phyloP scores from a whole-genome alignment of 768 basidiomycete species.

The Rhizopogon vulgaris region DNA sequence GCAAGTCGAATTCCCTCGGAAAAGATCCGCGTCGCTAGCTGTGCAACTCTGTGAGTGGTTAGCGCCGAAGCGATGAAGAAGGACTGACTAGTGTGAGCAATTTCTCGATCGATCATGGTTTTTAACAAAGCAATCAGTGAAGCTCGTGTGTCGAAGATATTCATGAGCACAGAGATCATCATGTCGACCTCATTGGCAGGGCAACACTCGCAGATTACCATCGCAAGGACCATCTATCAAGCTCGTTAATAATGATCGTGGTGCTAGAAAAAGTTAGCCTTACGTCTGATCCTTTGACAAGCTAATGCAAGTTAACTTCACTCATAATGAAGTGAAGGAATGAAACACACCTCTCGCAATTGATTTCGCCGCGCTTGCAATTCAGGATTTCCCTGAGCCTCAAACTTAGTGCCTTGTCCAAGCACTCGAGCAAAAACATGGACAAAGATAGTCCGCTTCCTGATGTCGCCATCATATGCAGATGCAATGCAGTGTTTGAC shows the following conservation, averaged over 20 bases:
- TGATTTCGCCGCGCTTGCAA: constrained; percentile 43
- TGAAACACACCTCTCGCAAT: constrained; percentile 49
- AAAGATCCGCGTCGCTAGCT: constrained; percentile 79
- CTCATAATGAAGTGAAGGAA: not conserved
- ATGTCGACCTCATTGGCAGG: constrained; percentile 74
- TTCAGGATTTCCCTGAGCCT: constrained; percentile 47
- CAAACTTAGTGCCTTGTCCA: constrained; percentile 73
- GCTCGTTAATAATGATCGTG: constrained; percentile 6
- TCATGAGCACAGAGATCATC: constrained; percentile 80
- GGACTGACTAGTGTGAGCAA: constrained; percentile 62
- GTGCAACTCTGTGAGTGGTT: constrained; percentile 7
- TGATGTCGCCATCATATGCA: constrained; percentile 66
- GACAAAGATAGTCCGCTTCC: constrained; percentile 74
- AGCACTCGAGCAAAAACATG: constrained; percentile 80
- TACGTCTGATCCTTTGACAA: constrained; percentile 72
- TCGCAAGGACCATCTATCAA: constrained; percentile 62
- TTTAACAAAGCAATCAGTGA: constrained; percentile 72
- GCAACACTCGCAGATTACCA: constrained; percentile 86
- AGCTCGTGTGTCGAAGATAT: constrained; percentile 75
- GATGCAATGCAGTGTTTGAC: constrained; percentile 82
- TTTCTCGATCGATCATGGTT: constrained; percentile 80
- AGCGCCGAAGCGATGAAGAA: not conserved
- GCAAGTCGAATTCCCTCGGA: constrained; percentile 83
- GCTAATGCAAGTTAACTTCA: constrained; percentile 31
- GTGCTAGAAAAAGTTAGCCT: constrained; percentile 16